phyloP scores from a whole-genome alignment of 1,284 basidiomycete genomes.

The Ganoderma lingzhi region DNA sequence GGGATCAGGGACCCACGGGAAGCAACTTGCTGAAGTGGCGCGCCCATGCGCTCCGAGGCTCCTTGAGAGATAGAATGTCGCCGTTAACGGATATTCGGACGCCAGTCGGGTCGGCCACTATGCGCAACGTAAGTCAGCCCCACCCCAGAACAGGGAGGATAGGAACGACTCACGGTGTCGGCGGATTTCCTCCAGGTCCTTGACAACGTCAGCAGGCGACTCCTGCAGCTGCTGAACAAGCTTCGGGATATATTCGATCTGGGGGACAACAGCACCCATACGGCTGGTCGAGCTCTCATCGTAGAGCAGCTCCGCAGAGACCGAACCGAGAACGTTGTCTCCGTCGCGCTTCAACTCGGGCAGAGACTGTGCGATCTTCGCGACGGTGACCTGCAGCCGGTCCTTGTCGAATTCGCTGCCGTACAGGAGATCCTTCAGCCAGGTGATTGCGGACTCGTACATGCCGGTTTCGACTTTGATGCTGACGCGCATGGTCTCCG shows the following conservation, averaged over 20 bases:
- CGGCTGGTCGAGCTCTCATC: constrained; percentile 79
- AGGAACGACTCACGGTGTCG: constrained; percentile 60
- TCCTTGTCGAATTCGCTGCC: constrained; percentile 86
- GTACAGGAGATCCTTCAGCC: constrained; percentile 92
- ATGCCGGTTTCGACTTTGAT: constrained; percentile 86
- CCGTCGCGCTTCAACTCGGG: constrained; percentile 95
- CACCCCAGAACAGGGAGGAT: constrained; percentile 16
- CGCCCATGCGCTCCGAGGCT: constrained; percentile 78
- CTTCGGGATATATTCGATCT: constrained; percentile 84
- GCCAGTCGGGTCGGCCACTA: constrained; percentile 84
- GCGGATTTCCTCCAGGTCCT: constrained; percentile 80
- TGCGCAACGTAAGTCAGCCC: not conserved
- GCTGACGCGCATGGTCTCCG: constrained; percentile 79
- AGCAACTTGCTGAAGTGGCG: constrained; percentile 72
- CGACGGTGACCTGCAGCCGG: constrained; percentile 86
- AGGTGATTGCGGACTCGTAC: constrained; percentile 86
- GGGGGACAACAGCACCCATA: constrained; percentile 75
- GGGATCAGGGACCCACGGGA: constrained; percentile 54
- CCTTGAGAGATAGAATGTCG: constrained; percentile 76
- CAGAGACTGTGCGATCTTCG: constrained; percentile 92
- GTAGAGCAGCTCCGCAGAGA: constrained; percentile 77
- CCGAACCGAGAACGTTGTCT: constrained; percentile 78
- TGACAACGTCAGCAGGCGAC: constrained; percentile 76
- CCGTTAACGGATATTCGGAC: constrained; percentile 91
- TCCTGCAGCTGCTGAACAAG: constrained; percentile 79